Evolutionary conservation across 495 filamentous ascomycete genomes (phyloP).

Genomic region (Neurospora sp.): DNA sequence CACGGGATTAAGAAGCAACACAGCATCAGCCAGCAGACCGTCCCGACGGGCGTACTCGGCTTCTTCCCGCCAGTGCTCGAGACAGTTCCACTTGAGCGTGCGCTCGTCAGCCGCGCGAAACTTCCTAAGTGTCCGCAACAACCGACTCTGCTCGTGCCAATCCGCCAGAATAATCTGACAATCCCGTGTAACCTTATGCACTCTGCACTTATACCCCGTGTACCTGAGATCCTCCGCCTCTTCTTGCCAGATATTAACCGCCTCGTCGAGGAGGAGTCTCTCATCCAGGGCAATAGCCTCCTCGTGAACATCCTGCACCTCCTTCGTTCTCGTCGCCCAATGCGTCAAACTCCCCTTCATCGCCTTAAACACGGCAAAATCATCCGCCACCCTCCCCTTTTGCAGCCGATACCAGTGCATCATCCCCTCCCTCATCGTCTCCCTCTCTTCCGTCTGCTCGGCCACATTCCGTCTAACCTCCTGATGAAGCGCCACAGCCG

Average conservation of each 20-base stretch:
- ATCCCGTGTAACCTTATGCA: conserved; percentile 7
- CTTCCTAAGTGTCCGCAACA: conserved; percentile 11
- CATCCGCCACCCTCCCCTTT: conserved; percentile 18
- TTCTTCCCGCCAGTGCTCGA: conserved; percentile 10
- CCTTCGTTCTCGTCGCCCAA: conserved; percentile 11
- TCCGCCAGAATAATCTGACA: conserved; percentile 5
- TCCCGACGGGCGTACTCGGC: neutral
- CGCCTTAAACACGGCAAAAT: neutral
- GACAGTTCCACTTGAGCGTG: neutral
- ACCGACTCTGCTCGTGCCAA: conserved; percentile 20
- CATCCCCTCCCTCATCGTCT: conserved; percentile 8
- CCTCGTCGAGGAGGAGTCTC: conserved; percentile 20
- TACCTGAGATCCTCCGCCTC: conserved; percentile 16
- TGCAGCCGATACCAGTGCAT: neutral
- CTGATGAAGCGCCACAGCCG: conserved; percentile 14
- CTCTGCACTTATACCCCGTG: conserved; percentile 7
- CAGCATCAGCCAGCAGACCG: conserved; percentile 8
- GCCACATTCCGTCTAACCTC: conserved; percentile 19
- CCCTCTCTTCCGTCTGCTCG: conserved; percentile 6
- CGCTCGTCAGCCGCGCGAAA: conserved; percentile 5
- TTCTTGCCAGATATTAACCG: conserved; percentile 21
- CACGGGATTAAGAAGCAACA: conserved; percentile 9
- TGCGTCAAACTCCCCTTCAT: conserved; percentile 1
- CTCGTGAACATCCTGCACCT: conserved; percentile 7
- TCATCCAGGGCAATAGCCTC: conserved; percentile 17